Evolutionary conservation across 1,284 basidiomycete genomes (phyloP).

Genomic region (Rhodotorula sp.): DNA sequence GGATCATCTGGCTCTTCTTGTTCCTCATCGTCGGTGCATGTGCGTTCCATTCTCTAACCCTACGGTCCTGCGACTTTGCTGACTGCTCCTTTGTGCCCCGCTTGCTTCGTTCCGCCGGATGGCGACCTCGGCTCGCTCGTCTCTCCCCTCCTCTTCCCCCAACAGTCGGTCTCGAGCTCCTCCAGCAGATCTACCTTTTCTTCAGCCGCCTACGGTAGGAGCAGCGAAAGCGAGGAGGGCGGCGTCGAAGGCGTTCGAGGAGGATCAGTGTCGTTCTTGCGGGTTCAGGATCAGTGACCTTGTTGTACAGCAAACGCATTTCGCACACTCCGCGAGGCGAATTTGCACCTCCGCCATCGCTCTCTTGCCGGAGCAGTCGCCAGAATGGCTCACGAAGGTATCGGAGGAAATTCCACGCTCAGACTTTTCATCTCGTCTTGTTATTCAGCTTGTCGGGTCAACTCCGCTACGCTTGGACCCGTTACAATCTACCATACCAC

Average conservation of each 20-base stretch:
- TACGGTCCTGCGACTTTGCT: no score
- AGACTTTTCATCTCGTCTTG: no score
- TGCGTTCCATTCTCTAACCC: slow-evolving; percentile 2
- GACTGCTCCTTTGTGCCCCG: not conserved
- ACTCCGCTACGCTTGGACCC: no score
- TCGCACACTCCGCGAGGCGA: no score
- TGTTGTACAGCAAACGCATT: no score
- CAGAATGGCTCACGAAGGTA: no score
- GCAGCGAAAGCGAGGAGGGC: not conserved
- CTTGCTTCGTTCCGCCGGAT: not conserved
- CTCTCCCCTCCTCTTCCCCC: no score
- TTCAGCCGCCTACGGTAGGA: slow-evolving; percentile 3
- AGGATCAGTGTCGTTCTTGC: not conserved
- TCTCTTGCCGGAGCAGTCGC: no score
- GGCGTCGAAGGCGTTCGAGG: not conserved
- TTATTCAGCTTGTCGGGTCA: no score
- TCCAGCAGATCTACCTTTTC: slow-evolving; percentile 19
- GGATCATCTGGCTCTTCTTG: slow-evolving; percentile 8
- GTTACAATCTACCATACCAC: slow-evolving; percentile 18
- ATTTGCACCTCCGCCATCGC: no score
- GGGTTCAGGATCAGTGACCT: no score
- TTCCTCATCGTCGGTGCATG: slow-evolving; percentile 14
- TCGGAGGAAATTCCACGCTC: no score
- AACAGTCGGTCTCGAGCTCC: slow-evolving; percentile 25
- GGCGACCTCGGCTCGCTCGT: not conserved